Evolutionary conservation across 768 basidiomycete genomes (phyloP).

Genomic region (Cantharellus cinnabarinus): DNA sequence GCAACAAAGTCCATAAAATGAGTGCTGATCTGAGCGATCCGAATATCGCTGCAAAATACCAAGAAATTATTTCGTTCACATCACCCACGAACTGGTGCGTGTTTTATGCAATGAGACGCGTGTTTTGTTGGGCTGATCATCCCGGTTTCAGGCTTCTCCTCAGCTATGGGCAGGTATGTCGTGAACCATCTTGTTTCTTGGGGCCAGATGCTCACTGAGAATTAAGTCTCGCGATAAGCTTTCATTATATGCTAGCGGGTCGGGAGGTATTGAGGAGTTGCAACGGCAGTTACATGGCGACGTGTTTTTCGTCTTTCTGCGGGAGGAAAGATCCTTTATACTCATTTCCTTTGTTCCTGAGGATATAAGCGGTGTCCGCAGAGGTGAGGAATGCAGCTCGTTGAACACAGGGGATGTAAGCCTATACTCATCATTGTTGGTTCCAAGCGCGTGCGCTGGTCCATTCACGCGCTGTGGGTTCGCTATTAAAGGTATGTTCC

Average conservation of each 20-base stretch:
- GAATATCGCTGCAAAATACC: not conserved
- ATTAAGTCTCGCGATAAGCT: slow-evolving; percentile 6
- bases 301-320: slow-evolving; percentile 6
- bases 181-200: not conserved
- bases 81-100: slow-evolving; percentile 1
- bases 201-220: not conserved
- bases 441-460: slow-evolving; percentile 6
- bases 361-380: slow-evolving; percentile 4
- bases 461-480: slow-evolving; percentile 7
- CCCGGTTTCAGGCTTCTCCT: not conserved
- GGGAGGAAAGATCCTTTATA: slow-evolving; percentile 4
- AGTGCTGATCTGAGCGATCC: not conserved
- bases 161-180: slow-evolving; percentile 2
- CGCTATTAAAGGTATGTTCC: slow-evolving; percentile 4
- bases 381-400: slow-evolving; percentile 3
- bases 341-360: slow-evolving; percentile 6
- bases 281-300: slow-evolving; percentile 4
- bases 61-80: not conserved
- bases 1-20: not conserved
- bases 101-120: not conserved
- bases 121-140: not conserved
- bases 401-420: not conserved
- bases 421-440: not conserved
- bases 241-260: slow-evolving; percentile 2
- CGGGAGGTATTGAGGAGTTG: slow-evolving; percentile 3